phyloP scores from a whole-genome alignment of 352 stramenopile species.

The Phytophthora agathidicida region DNA sequence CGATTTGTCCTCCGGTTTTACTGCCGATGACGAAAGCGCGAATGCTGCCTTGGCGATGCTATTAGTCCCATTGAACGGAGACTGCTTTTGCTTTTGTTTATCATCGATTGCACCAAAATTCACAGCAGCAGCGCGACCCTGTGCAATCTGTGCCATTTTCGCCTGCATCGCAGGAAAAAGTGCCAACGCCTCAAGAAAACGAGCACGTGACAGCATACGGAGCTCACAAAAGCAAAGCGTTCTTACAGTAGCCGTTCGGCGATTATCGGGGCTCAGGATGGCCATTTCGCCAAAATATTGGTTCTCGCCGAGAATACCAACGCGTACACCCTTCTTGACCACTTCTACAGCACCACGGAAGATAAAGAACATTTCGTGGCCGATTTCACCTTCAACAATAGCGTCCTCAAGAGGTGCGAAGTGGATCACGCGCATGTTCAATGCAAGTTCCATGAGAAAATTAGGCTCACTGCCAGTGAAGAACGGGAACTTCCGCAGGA shows the following conservation, averaged over 20 bases:
- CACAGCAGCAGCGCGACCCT: conserved; percentile 25
- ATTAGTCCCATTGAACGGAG: conserved; percentile 17
- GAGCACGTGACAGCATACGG: conserved; percentile 59
- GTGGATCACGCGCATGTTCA: conserved; percentile 83
- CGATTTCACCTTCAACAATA: conserved; percentile 73
- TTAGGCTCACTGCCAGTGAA: conserved; percentile 76
- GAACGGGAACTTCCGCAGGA: conserved; percentile 80
- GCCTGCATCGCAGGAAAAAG: conserved; percentile 61
- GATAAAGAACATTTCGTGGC: conserved; percentile 75
- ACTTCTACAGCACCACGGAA: conserved; percentile 69
- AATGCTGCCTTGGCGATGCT: conserved; percentile 15
- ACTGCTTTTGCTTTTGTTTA: conserved; percentile 24
- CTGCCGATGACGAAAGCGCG: conserved; percentile 15
- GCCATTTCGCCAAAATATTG: conserved; percentile 85
- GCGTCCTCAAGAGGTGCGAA: conserved; percentile 54
- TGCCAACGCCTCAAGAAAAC: conserved; percentile 59
- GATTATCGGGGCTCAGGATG: conserved; percentile 67
- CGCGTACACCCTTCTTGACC: conserved; percentile 50
- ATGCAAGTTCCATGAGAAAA: conserved; percentile 78
- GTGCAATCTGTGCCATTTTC: conserved; percentile 64
- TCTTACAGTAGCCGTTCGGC: conserved; percentile 64
- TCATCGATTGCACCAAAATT: conserved; percentile 18
- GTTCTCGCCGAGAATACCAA: conserved; percentile 70
- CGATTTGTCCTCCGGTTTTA: conserved; percentile 9
- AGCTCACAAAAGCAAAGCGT: conserved; percentile 77